Base-by-base conservation (phyloP, 1,139 yeast species). In the Saccharomycopsis phalli region DNA sequence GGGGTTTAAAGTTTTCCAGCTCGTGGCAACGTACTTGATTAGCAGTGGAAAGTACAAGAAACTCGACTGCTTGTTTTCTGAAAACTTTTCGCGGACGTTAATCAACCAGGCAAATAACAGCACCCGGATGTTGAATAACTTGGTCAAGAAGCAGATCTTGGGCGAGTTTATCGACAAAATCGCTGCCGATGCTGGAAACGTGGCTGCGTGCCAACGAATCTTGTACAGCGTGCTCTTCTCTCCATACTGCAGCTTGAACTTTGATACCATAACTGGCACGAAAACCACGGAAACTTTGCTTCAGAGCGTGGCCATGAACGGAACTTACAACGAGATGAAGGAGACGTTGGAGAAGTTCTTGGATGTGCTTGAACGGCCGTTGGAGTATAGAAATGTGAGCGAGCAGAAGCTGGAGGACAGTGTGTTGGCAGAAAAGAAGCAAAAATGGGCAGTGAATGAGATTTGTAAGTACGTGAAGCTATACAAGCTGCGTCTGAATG, bases 241-340 rank as follows among this genome's bases (percentile, higher is more conserved):
- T 32, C 54, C 61, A 2, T 58, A 59, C 35, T 82, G 84, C 7
- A 76, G 82, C 3, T 66, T 81, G 36, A 78, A 78, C 50, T 87
- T 88, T 60, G 97, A 91, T 57, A 68, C 73, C 47, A 57, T 82
- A 25, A 81, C 95, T 3, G 86, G 81, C 53, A 65, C 91, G 0
- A 83, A 79, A 55, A 74, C 87, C 0, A 62, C 75, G 11, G 79
- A 75, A 40, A 59, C 62, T n/a, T 60, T 84, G 17, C 46, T 74
- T 46, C 38, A 62, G 47, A 50, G 53, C 13, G 38, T 44, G 18
- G 40, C 40, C 3, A 34, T 50, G 5, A 47, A 57, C 14, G 53
- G 58, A 3, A 31, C 41, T 2, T 51, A 49, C 7, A 50, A 51
- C 1, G 56, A 59, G 2, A 50, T 66, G 19, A 39, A 47, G 0